A percentile compares a stretch with the other conserved stretches of the same genome.
Conservation (phyloP, 176 grass and related monocot species). For the Hordeum marinum region DNA sequence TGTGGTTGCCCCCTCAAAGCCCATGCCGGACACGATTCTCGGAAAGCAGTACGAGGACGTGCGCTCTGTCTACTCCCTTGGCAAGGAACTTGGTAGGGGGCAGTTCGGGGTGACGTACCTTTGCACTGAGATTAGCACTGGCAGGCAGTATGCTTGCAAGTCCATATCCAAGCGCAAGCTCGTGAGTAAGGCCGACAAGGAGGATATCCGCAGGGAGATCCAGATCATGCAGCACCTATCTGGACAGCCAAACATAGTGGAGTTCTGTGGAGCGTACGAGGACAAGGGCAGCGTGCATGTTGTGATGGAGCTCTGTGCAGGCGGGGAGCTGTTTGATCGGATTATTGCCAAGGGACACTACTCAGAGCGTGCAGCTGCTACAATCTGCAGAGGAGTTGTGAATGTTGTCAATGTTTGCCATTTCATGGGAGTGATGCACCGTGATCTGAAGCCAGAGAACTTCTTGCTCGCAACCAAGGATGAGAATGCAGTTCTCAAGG, state of each 20-base stretch:
- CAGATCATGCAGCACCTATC: slow-evolving; percentile 98
- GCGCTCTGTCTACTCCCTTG: slow-evolving; percentile 59
- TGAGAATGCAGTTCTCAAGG: slow-evolving; percentile 91
- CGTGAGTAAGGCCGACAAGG: slow-evolving; percentile 66
- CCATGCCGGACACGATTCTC: slow-evolving; percentile 62
- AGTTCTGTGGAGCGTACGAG: slow-evolving; percentile 85
- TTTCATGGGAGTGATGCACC: slow-evolving; percentile 99
- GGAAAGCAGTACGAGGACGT: slow-evolving; percentile 70
- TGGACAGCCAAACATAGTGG: slow-evolving; percentile 90
- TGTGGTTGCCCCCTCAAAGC: slow-evolving; percentile 24
- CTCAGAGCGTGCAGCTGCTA: slow-evolving; percentile 74
- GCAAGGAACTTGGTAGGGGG: slow-evolving; percentile 92
- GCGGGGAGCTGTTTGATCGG: slow-evolving; percentile 88
- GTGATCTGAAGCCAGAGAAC: slow-evolving; percentile 94
- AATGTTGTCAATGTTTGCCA: slow-evolving; percentile 95
- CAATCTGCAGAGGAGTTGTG: slow-evolving; percentile 82
- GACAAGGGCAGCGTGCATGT: slow-evolving; percentile 86
- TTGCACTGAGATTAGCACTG: slow-evolving; percentile 73
- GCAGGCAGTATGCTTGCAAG: slow-evolving; percentile 89
- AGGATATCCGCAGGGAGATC: slow-evolving; percentile 90
- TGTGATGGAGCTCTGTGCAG: slow-evolving; percentile 95
- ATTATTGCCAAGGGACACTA: slow-evolving; percentile 97
- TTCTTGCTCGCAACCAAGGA: slow-evolving; percentile 93
- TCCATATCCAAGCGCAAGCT: slow-evolving; percentile 98
- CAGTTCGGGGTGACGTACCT: slow-evolving; percentile 98